Evolutionary conservation across 768 basidiomycete species (phyloP).

Genomic region (Suillus bovinus): DNA sequence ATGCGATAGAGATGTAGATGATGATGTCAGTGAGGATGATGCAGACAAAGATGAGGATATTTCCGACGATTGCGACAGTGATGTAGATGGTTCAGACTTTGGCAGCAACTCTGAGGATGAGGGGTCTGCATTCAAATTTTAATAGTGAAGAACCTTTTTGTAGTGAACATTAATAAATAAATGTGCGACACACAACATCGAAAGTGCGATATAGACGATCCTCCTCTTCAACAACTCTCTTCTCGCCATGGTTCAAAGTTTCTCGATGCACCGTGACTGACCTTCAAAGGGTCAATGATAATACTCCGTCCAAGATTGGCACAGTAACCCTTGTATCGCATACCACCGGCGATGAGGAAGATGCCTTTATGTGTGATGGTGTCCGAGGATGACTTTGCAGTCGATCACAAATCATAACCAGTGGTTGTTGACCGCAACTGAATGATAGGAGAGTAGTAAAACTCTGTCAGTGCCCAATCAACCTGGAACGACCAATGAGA

Average conservation of each 20-base stretch:
- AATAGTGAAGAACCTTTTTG: not conserved
- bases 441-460: constrained; percentile 93
- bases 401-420: constrained; percentile 87
- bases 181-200: not conserved
- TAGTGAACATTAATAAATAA: too few relatives aligned
- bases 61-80: not conserved
- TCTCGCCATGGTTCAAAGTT: too few relatives aligned
- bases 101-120: not conserved
- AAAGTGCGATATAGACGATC: too few relatives aligned
- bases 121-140: not conserved
- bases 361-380: constrained; percentile 87
- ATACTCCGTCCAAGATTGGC: constrained; percentile 92
- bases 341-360: constrained; percentile 81
- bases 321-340: constrained; percentile 92
- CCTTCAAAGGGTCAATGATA: constrained; percentile 91
- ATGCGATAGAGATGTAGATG: not conserved
- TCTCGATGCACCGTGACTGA: too few relatives aligned
- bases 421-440: constrained; percentile 84
- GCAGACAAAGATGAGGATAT: not conserved
- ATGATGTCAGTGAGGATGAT: not conserved
- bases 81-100: not conserved
- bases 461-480: constrained; percentile 87
- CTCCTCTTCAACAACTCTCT: too few relatives aligned
- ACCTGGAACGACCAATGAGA: constrained; percentile 47
- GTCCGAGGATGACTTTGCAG: constrained; percentile 83